Evolutionary conservation across 305 asterid species (phyloP), one percentile per base, ranked within the genome.

Genomic region (Rubia tinctorum): DNA sequence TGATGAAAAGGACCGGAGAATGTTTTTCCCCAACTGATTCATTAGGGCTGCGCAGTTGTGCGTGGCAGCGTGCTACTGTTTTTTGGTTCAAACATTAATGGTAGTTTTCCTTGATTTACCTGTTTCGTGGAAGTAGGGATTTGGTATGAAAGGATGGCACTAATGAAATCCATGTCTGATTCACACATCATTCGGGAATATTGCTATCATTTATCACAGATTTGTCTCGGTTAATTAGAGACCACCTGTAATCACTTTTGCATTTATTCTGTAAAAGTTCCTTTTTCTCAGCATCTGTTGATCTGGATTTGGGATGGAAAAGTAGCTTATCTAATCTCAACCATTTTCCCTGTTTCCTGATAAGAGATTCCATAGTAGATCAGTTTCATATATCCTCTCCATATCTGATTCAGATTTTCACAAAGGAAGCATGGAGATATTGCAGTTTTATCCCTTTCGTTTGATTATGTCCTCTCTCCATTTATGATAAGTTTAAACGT

Each of bases 1-100:
- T 69, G 73, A 69, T 69, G 73, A 69, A 49, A 68, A 69, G 17
- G 73, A 69, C 56, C 7, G 30, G 39, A 45, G 64, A 51, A 69
- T 69, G 49, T 51, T 51, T 53, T 53, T 53, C 22, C 60, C 63
- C 47, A 12, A 53, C 5, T 4, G 20, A 49, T 51, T 39, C 64
- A 27, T 27, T 53, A 53, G 9, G 60, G 49, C 17, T n/a, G 40
- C 51, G 0, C 58, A 12, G 59, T 17, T 53, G 59, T 53, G 6
- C 5, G 1, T 53, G 59, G n/a, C 11, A 5, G n/a, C 60, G 25
- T 53, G 60, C 7, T 7, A 51, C 40, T 25, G 72, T 45, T 22
- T 25, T 6, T 43, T 25, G 14, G 43, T 63, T 63, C 68, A 42
- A 30, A 30, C 22, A 34, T 17, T 63, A 12, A 34, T n/a, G 60